These are phyloP conservation scores for Straminergon stramineum DNA, from an alignment of 225 moss, liverwort and hornwort genomes.

Conservation along the genomic window DNA sequence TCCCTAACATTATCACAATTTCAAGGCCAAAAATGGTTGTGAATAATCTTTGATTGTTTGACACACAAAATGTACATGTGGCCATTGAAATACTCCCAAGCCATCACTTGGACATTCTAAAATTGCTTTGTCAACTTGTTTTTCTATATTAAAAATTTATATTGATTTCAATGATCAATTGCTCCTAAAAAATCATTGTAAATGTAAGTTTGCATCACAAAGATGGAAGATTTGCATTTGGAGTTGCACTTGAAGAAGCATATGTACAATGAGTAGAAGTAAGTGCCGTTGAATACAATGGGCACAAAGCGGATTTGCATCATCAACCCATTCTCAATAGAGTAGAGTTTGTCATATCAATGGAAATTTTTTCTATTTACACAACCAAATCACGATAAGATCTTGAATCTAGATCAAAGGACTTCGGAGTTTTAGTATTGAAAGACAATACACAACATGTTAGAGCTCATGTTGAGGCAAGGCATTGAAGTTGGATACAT, in stretches of 20 bases:
- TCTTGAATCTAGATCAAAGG: background rate
- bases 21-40: no score
- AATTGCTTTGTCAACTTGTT: background rate
- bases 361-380: conserved; percentile 13
- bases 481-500: background rate
- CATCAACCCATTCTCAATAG: conserved; percentile 24
- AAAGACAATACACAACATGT: background rate
- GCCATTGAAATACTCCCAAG: no score
- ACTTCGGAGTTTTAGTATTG: fast-evolving
- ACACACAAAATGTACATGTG: no score
- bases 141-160: background rate
- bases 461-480: background rate
- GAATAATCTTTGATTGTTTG: no score
- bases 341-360: conserved; percentile 10
- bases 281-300: background rate
- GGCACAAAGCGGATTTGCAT: background rate
- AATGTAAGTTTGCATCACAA: background rate
- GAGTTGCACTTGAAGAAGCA: conserved; percentile 2
- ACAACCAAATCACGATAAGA: conserved; percentile 7
- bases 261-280: background rate
- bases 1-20: no score
- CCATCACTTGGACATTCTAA: no score
- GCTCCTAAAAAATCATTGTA: background rate
- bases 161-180: background rate
- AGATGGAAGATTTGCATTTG: background rate